Base-by-base conservation (phyloP, 208 protist species). In the Acanthamoeba triangularis region DNA sequence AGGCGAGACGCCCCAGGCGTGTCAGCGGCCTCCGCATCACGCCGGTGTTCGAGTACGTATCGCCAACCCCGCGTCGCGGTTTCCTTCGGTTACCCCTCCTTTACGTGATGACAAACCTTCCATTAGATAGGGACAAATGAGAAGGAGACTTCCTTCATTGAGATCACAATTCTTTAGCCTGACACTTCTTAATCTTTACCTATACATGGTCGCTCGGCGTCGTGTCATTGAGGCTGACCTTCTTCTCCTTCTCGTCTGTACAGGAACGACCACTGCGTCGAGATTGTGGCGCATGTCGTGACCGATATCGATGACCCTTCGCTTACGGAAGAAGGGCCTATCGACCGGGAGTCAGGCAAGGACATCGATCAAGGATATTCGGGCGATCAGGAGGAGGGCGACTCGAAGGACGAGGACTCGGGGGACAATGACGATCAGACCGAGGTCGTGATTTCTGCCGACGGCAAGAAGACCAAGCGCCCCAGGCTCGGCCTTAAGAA, bases 61-160 rank as follows among this genome's bases (percentile, higher is more conserved):
- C 30, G 33, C 61, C 8, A 0, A 30, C 28, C 61, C 61, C 14
- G 20, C 25, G 11, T 16, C 3, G 16, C n/a, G 18, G 8, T 11
- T 25, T 37, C 35, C 33, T 44, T 30, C 33, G n/a, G 37, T 13
- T 47, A n/a, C 16, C 72, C 30, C 33, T 11, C 65, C 13, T 37
- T 3, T 74, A 47, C 72, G 72, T 37, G 72, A 80, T 80, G 72
- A 80, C 37, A 80, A 25, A 67, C 61, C 33, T 80, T 49, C 37
- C 37, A 47, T 49, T 80, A 80, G 72, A 80, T 80, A 80, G 72
- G 72, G 72, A 80, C 72, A 80, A 37, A 80, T 80, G 72, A 80
- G 72, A 80, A 80, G 72, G 72, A 80, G 72, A 80, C 72, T 80
- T 80, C 72, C 35, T 23, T 47, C 72, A 25, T 37, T 80, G 72